Evolutionary conservation across 2,329 filamentous ascomycete species (phyloP).

Genomic region (Aureobasidium uvarum): DNA sequence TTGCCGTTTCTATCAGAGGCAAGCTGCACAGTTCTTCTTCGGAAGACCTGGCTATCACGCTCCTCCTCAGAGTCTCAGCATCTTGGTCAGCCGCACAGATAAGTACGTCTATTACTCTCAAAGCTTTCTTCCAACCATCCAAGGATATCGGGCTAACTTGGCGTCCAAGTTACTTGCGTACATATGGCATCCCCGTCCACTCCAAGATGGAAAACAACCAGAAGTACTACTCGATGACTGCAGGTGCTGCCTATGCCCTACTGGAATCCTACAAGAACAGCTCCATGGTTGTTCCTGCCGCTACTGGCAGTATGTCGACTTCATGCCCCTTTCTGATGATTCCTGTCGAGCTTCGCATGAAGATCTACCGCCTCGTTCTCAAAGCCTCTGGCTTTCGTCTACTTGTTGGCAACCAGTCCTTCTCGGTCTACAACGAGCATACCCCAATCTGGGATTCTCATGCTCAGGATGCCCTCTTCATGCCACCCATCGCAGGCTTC

Average conservation of each 20-base stretch:
- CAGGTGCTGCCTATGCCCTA: conserved; percentile 2
- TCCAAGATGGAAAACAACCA: neutral
- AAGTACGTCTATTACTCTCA: neutral
- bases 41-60: neutral
- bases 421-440: neutral
- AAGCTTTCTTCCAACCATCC: neutral
- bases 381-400: conserved; percentile 3
- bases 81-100: neutral
- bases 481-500: neutral
- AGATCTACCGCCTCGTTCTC: neutral
- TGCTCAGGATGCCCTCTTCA: neutral
- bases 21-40: neutral
- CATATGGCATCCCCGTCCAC: conserved; percentile 6
- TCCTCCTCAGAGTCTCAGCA: neutral
- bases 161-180: neutral
- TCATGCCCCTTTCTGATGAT: neutral
- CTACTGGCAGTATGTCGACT: neutral
- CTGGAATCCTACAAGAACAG: neutral
- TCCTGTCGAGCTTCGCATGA: conserved; percentile 6
- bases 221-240: neutral
- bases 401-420: neutral
- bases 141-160: neutral
- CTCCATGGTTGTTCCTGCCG: neutral
- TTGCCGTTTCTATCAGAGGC: neutral
- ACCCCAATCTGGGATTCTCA: neutral